These are phyloP conservation scores for Myxozyma kluyveri DNA, from an alignment of 805 yeast species.

Conservation along the genomic window DNA sequence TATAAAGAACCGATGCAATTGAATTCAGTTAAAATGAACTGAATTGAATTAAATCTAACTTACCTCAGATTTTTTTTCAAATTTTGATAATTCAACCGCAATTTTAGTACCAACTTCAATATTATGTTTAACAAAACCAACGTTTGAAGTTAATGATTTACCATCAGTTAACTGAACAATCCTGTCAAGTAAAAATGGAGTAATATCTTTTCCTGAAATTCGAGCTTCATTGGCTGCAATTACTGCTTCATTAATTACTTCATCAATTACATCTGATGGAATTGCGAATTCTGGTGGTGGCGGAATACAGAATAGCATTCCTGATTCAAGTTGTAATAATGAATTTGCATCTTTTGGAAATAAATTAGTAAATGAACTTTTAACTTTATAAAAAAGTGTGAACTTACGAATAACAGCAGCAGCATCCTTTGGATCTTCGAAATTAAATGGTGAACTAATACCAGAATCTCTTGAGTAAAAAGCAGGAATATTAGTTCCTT, in stretches of 20 bases:
- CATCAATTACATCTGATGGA: slow-evolving; percentile 50
- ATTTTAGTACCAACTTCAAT: slow-evolving; percentile 66
- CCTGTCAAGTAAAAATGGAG: slow-evolving; percentile 70
- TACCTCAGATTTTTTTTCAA: slow-evolving; percentile 41
- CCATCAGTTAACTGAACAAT: slow-evolving; percentile 72
- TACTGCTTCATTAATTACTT: slow-evolving; percentile 58
- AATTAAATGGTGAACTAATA: slow-evolving; percentile 63
- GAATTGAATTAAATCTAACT: neutral
- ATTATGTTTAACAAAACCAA: slow-evolving; percentile 73
- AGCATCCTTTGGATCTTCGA: slow-evolving; percentile 53
- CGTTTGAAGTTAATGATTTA: slow-evolving; percentile 63
- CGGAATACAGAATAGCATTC: slow-evolving; percentile 76
- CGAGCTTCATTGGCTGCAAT: slow-evolving; percentile 52
- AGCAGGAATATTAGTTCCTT: slow-evolving; percentile 66
- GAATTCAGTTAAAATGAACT: neutral
- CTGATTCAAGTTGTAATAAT: slow-evolving; percentile 56
- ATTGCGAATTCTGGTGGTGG: slow-evolving; percentile 68
- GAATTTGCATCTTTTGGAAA: slow-evolving; percentile 40
- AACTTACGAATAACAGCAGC: slow-evolving; percentile 56
- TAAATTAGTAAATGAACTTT: neutral
- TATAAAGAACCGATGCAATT: neutral
- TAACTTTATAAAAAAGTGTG: neutral
- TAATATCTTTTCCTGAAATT: slow-evolving; percentile 67
- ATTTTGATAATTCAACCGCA: slow-evolving; percentile 50
- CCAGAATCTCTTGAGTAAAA: slow-evolving; percentile 79